These are phyloP conservation scores for Karstenula rhodostoma DNA, from an alignment of 2,329 filamentous ascomycete genomes.

Conservation along the genomic window DNA sequence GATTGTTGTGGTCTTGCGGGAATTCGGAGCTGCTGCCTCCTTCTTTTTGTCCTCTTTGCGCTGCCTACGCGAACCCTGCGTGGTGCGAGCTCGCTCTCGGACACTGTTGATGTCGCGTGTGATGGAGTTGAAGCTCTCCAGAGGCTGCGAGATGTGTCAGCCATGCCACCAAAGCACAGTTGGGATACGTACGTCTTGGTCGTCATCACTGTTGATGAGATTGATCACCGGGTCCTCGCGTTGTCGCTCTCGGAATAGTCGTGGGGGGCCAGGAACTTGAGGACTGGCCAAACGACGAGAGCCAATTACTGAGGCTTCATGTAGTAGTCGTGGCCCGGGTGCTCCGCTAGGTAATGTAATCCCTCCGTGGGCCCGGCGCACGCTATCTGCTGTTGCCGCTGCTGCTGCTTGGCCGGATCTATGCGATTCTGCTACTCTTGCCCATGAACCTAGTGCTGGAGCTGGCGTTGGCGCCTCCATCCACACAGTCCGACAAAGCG, in stretches of 20 bases:
- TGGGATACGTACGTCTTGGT: conserved; percentile 10
- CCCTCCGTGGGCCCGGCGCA: no score
- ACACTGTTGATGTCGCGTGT: conserved; percentile 22
- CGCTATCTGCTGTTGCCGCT: no score
- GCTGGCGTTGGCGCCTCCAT: neutral
- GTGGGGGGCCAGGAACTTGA: no score
- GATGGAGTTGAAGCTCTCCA: conserved; percentile 16
- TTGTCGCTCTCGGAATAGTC: neutral
- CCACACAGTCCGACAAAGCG: conserved; percentile 34
- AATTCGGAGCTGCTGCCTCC: neutral
- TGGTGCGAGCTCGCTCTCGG: conserved; percentile 18
- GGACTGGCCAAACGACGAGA: neutral
- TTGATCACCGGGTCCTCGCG: conserved; percentile 7
- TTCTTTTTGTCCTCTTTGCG: neutral
- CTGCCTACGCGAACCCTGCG: neutral
- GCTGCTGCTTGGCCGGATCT: no score
- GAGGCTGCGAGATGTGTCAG: conserved; percentile 1
- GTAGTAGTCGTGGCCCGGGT: no score
- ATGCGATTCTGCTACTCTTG: no score
- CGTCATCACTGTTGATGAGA: conserved; percentile 16
- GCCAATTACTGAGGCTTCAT: neutral
- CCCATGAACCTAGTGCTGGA: no score
- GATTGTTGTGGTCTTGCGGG: neutral
- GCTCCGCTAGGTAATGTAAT: no score
- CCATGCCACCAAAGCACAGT: neutral